These are phyloP conservation scores for Plasmodium reichenowi DNA, from an alignment of 169 alveolate genomes.

Conservation along the genomic window DNA sequence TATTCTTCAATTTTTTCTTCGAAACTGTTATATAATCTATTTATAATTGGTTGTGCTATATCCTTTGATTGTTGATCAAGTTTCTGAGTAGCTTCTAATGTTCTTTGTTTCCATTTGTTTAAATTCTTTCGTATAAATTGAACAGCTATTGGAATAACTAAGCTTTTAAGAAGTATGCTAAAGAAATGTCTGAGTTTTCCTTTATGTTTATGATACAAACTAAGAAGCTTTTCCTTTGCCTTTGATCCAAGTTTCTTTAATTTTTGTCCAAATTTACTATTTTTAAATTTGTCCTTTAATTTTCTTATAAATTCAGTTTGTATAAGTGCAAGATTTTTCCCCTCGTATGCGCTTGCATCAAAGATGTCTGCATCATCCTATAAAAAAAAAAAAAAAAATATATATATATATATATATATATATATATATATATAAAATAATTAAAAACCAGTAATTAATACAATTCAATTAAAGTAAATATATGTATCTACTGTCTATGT, in stretches of 20 bases:
- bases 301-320: conserved; percentile 51
- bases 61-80: conserved; percentile 19
- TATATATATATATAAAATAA: too few relatives aligned
- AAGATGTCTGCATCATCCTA: conserved; percentile 67
- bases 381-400: conserved; percentile 15
- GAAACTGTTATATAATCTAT: conserved; percentile 24
- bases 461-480: background rate
- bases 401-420: background rate
- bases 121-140: conserved; percentile 29
- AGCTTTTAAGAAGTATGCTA: conserved; percentile 15
- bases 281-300: conserved; percentile 48
- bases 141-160: conserved; percentile 51
- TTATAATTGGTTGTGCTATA: conserved; percentile 55
- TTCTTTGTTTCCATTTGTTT: conserved; percentile 34
- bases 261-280: conserved; percentile 55
- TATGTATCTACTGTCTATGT: too few relatives aligned
- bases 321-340: conserved; percentile 46
- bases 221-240: conserved; percentile 23
- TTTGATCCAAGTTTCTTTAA: conserved; percentile 22
- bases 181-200: conserved; percentile 41
- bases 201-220: conserved; percentile 51
- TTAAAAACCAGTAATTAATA: background rate
- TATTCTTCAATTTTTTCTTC: conserved; percentile 31
- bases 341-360: conserved; percentile 32
- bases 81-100: conserved; percentile 48